Evolutionary conservation across 225 moss, liverwort and hornwort genomes (phyloP).

Genomic region (Antitrichia curtipendula): DNA sequence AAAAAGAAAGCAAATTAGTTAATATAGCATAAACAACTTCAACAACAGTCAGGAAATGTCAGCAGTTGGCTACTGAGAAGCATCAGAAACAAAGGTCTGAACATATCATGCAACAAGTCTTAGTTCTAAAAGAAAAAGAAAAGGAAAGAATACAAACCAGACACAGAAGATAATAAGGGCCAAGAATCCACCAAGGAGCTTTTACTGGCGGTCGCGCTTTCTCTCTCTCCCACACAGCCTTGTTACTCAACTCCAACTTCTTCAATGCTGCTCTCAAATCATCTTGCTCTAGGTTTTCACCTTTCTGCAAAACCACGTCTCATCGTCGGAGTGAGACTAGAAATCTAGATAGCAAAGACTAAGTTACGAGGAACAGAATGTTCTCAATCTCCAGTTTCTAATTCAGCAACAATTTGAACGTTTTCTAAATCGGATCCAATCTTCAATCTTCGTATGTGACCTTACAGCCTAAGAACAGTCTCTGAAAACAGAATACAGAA

Average conservation of each 20-base stretch:
- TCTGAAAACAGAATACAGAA: background rate
- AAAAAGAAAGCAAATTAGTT: background rate
- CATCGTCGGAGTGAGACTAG: background rate
- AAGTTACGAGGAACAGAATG: background rate
- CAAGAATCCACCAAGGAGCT: slow-evolving; percentile 97
- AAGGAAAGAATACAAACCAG: slow-evolving; percentile 26
- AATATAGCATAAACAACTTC: background rate
- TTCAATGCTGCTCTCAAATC: slow-evolving; percentile 60
- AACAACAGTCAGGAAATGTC: background rate
- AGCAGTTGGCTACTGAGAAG: background rate
- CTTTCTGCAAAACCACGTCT: slow-evolving; percentile 20
- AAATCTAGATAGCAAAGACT: background rate
- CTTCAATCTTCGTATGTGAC: background rate
- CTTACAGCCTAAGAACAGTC: background rate
- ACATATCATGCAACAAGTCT: background rate
- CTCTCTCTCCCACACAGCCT: slow-evolving; percentile 81
- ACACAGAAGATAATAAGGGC: slow-evolving; percentile 79
- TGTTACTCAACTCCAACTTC: slow-evolving; percentile 61
- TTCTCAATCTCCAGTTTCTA: background rate
- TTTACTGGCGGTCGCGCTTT: slow-evolving; percentile 48
- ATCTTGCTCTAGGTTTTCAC: slow-evolving; percentile 67
- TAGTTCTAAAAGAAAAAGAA: background rate
- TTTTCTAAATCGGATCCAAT: background rate
- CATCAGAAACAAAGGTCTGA: background rate
- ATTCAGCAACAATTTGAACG: background rate